Conservation (phyloP, 768 basidiomycete genomes). For the Stropharia rugosoannulata region DNA sequence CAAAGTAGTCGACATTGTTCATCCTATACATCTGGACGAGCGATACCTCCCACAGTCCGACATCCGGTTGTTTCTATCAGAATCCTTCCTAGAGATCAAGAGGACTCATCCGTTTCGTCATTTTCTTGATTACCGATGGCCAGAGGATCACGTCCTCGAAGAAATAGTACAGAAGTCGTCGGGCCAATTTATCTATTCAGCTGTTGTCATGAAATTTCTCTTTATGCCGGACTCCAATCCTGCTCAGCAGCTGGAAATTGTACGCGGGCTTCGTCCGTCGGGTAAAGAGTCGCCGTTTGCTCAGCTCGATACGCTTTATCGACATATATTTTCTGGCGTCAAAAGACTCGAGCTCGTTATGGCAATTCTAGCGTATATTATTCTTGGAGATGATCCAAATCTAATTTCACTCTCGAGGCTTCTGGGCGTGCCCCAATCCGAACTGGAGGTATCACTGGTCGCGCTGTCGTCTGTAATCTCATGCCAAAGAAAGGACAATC, state of each 20-base stretch:
- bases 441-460: not conserved
- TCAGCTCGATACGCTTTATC: conserved; percentile 1
- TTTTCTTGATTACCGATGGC: not conserved
- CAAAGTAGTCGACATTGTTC: not conserved
- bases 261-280: not conserved
- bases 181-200: conserved; percentile 7
- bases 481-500: not conserved
- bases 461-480: not conserved
- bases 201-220: conserved; percentile 1
- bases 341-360: not conserved
- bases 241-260: not conserved
- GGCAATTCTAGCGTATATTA: not conserved
- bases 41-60: not conserved
- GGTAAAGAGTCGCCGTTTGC: not conserved
- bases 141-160: not conserved
- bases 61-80: conserved; percentile 1
- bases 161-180: conserved; percentile 1
- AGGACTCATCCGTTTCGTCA: not conserved
- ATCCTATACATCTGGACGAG: not conserved
- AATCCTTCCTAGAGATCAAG: conserved; percentile 4
- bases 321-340: not conserved
- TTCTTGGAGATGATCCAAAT: not conserved
- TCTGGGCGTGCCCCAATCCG: not conserved
- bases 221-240: not conserved
- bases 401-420: not conserved